A percentile compares a stretch with the other conserved stretches of the same genome.
phyloP scores from a whole-genome alignment of 495 filamentous ascomycete genomes.

The Patellaria atrata region DNA sequence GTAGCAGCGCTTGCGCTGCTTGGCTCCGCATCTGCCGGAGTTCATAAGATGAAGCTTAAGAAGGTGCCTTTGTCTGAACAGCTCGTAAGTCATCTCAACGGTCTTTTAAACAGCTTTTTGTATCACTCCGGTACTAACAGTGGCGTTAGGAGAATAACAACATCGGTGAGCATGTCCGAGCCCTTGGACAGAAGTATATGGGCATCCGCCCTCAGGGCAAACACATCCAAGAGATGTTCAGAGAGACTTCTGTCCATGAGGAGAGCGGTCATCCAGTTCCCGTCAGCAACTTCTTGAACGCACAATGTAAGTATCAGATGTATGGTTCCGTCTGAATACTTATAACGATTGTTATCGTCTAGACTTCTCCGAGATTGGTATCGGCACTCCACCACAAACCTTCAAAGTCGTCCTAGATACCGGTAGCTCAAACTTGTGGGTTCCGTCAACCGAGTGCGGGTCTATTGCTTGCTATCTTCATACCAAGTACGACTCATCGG shows the following conservation, averaged over 20 bases:
- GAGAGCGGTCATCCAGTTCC: constrained; percentile 67
- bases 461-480: constrained; percentile 99
- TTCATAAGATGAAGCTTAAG: constrained; percentile 92
- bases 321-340: neutral
- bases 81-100: constrained; percentile 51
- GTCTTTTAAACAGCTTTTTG: too few relatives aligned
- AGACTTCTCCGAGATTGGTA: constrained; percentile 95
- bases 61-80: constrained; percentile 89
- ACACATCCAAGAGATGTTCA: constrained; percentile 63
- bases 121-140: constrained; percentile 5
- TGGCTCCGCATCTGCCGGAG: constrained; percentile 63
- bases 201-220: constrained; percentile 57
- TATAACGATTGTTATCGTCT: constrained; percentile 5
- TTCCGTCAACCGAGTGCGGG: constrained; percentile 76
- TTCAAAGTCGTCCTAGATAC: constrained; percentile 99
- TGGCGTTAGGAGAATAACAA: constrained; percentile 49
- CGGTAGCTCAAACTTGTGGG: constrained; percentile 98
- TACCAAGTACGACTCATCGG: constrained; percentile 82
- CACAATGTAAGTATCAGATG: constrained; percentile 62
- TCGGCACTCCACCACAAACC: constrained; percentile 80
- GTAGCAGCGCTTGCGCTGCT: constrained; percentile 70
- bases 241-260: constrained; percentile 51
- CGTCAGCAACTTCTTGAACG: constrained; percentile 95
- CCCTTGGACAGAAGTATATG: constrained; percentile 89
- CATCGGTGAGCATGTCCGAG: constrained; percentile 64